phyloP scores from a whole-genome alignment of 805 yeast genomes.

The Zygosaccharomyces kombuchaensis region DNA sequence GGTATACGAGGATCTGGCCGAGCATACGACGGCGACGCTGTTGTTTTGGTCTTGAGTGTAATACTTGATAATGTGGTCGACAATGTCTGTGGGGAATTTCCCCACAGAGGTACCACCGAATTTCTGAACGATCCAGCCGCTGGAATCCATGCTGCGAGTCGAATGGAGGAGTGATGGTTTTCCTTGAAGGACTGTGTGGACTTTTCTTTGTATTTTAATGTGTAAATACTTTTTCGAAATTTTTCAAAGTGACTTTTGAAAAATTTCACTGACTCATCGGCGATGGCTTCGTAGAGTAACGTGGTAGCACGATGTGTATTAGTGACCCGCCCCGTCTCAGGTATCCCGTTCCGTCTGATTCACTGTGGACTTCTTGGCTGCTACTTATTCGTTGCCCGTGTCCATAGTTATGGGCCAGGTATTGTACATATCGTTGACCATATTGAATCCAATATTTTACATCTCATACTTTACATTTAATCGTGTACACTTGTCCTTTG shows the following conservation, averaged over 20 bases:
- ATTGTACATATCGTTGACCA: no score
- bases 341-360: no score
- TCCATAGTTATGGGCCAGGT: no score
- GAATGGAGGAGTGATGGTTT: neutral
- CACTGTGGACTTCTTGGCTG: no score
- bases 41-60: slow-evolving; percentile 45
- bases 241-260: slow-evolving; percentile 1
- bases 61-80: slow-evolving; percentile 73
- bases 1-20: slow-evolving; percentile 87
- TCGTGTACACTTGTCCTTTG: no score
- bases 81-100: slow-evolving; percentile 81
- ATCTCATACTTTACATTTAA: no score
- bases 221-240: neutral
- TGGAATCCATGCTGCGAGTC: slow-evolving; percentile 9
- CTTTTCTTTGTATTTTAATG: neutral
- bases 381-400: no score
- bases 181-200: neutral
- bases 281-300: neutral
- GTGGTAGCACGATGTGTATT: no score
- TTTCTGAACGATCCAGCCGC: slow-evolving; percentile 79
- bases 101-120: slow-evolving; percentile 98
- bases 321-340: no score
- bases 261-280: slow-evolving; percentile 8
- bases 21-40: slow-evolving; percentile 90
- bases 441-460: no score